A percentile compares a stretch with the other conserved stretches of the same genome.
These are phyloP conservation scores for Solanum tacnaense DNA, from an alignment of 257 asterid species.

Conservation along the genomic window DNA sequence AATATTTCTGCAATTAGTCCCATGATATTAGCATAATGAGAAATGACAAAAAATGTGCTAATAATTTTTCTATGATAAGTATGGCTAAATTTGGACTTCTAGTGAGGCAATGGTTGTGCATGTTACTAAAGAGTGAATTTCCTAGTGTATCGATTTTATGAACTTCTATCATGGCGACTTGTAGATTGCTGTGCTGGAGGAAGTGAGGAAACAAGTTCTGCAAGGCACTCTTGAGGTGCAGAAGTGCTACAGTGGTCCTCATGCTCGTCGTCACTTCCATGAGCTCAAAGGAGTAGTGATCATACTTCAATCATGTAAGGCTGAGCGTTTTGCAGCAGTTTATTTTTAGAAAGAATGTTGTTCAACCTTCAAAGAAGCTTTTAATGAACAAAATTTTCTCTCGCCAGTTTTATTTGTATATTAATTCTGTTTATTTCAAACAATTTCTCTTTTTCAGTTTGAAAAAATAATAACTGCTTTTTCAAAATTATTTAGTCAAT, in stretches of 20 bases:
- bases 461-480: not conserved
- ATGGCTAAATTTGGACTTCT: not conserved
- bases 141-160: not conserved
- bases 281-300: conserved; percentile 49
- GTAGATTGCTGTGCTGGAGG: conserved; percentile 74
- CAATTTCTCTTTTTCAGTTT: not conserved
- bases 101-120: not conserved
- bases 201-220: conserved; percentile 43
- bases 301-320: conserved; percentile 78
- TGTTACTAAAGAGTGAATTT: not conserved
- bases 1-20: not conserved
- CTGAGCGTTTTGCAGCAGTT: not conserved
- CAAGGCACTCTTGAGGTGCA: conserved; percentile 68
- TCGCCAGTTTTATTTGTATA: not conserved
- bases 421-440: not conserved
- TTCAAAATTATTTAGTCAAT: not conserved
- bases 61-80: not conserved
- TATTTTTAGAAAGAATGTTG: not conserved
- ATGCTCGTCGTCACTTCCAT: conserved; percentile 41
- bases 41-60: not conserved
- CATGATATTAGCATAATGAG: not conserved
- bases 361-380: not conserved
- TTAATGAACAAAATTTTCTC: not conserved
- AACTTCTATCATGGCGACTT: not conserved
- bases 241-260: conserved; percentile 47